Evolutionary conservation across 768 basidiomycete genomes (phyloP), one percentile per base, ranked within the genome.

Genomic region (Pleurotus cornucopiae): DNA sequence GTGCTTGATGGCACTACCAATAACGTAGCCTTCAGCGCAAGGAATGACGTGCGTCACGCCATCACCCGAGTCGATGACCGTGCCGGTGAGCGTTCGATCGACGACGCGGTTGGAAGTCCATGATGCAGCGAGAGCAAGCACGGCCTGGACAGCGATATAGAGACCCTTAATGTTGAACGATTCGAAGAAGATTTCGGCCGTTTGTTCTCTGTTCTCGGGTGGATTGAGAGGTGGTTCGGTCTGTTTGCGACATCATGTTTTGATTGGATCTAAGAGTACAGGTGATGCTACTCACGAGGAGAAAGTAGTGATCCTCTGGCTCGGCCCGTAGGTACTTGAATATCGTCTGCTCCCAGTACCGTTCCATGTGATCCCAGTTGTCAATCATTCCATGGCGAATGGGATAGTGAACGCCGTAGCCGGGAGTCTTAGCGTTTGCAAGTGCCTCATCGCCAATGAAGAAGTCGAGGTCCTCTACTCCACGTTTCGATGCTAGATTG

Each of bases 161-260:
- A 98, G 81, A 18, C 96, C 96, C 68, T 94, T 91, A 76, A 98
- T 95, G 73, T 98, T 98, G 85, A 99, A 99, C 0, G 94, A 96
- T 74, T 99, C 97, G 71, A 98, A 99, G 82, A 99, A 98, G 75
- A 98, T 98, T 69, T 98, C 96, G 16, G 97, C 97, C 0, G 96
- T 98, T 71, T 96, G 96, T 72, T 99, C 97, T 64, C 97, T 82
- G 76, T 98, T 99, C 76, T 99, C 97, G 1, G 97, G 97, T 0
- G 96, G 84, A 68, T 99, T 98, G 56, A 99, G 85, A 20, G 97
- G 96, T 3, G 97, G 97, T 67, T 99, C 97, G n/a, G 97, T 99
- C 96, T 98, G 60, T 45, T 47, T 13, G 46, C 30, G 11, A 9
- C 11, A 11, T 34, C 30, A 34, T 9, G 11, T 34, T 34, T 34